A percentile compares a stretch with the other conserved stretches of the same genome.
These are phyloP conservation scores for Epithele typhae DNA, from an alignment of 768 basidiomycete genomes.

Conservation along the genomic window DNA sequence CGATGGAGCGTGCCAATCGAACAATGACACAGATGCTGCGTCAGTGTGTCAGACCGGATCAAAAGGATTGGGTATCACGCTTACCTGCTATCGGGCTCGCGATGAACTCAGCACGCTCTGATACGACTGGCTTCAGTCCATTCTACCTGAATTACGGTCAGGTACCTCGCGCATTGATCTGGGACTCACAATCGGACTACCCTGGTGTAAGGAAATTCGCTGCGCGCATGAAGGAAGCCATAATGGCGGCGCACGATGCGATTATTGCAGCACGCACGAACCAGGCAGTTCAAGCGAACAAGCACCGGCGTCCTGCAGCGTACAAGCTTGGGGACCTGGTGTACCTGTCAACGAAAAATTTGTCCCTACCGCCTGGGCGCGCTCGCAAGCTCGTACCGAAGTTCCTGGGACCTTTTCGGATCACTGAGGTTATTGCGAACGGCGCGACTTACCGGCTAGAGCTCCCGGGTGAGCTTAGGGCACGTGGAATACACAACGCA, in stretches of 20 bases:
- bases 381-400: conserved; percentile 32
- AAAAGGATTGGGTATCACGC: conserved; percentile 29
- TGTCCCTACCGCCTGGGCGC: conserved; percentile 27
- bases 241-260: conserved; percentile 31
- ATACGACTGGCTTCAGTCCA: conserved; percentile 31
- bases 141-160: conserved; percentile 27
- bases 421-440: conserved; percentile 11
- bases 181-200: neutral
- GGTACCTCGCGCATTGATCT: conserved; percentile 10
- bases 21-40: conserved; percentile 29
- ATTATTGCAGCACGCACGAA: conserved; percentile 29
- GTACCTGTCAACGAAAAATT: conserved; percentile 34
- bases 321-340: conserved; percentile 25
- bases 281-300: conserved; percentile 28
- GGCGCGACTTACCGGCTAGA: conserved; percentile 25
- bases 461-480: conserved; percentile 23
- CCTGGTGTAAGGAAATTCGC: conserved; percentile 25
- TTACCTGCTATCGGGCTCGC: conserved; percentile 18
- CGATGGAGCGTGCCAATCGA: conserved; percentile 32
- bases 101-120: conserved; percentile 30
- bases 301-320: conserved; percentile 5
- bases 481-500: conserved; percentile 24
- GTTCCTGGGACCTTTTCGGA: conserved; percentile 34
- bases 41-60: conserved; percentile 23
- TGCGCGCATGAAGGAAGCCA: conserved; percentile 15